Evolutionary conservation across 2,329 filamentous ascomycete species (phyloP).

Genomic region (Monilinia fructigena): DNA sequence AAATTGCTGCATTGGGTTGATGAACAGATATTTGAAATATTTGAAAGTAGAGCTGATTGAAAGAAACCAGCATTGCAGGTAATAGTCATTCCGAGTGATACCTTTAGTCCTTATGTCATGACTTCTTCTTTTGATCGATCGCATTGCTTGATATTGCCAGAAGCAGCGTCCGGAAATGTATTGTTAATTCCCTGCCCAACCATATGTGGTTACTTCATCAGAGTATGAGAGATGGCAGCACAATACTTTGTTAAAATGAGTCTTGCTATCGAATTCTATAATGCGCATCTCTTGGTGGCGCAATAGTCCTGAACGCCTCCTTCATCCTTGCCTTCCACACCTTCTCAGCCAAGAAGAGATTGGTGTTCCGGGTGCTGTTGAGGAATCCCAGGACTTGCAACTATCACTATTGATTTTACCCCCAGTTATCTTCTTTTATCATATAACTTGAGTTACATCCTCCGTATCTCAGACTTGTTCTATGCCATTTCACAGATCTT

Average conservation of each 20-base stretch:
- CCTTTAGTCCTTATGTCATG: neutral
- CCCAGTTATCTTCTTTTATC: conserved; percentile 5
- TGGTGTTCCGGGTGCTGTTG: neutral
- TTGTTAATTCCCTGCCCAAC: neutral
- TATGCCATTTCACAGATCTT: conserved; percentile 8
- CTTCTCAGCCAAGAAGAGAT: neutral
- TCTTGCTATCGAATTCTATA: conserved; percentile 1
- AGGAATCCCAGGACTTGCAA: neutral
- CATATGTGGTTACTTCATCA: neutral
- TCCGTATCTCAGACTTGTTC: conserved; percentile 4
- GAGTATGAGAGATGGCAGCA: neutral
- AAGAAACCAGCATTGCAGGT: conserved; percentile 5
- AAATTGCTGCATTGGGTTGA: neutral
- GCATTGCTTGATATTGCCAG: neutral
- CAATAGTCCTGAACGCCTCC: neutral
- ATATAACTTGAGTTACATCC: conserved; percentile 19
- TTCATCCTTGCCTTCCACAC: neutral
- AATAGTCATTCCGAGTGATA: neutral
- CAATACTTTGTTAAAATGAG: neutral
- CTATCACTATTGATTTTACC: neutral
- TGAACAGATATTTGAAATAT: neutral
- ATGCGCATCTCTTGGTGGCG: conserved; percentile 14
- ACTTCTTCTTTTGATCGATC: neutral
- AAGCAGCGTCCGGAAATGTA: neutral
- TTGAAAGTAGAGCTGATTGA: conserved; percentile 3